Conservation (phyloP, 1,139 yeast species). For the Keqinozyma sinolaborantium region DNA sequence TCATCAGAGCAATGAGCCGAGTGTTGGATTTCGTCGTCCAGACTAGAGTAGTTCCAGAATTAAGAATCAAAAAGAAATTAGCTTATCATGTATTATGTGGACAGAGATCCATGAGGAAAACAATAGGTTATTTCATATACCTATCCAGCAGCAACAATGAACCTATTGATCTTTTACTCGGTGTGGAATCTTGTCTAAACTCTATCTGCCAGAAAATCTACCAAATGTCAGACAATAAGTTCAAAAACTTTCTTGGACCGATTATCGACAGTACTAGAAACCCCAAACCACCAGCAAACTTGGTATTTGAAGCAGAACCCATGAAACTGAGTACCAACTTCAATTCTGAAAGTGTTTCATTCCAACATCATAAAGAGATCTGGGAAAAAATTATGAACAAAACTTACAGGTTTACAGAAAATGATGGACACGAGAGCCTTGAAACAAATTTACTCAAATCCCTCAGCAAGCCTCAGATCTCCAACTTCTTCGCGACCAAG, state of each 20-base stretch:
- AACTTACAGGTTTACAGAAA: slow-evolving; percentile 32
- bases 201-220: too few species aligned
- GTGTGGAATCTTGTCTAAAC: too few species aligned
- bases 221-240: too few species aligned
- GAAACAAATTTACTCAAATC: slow-evolving; percentile 22
- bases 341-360: slow-evolving; percentile 17
- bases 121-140: slow-evolving; percentile 55
- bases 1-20: slow-evolving; percentile 33
- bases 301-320: slow-evolving; percentile 19
- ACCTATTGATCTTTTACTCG: too few species aligned
- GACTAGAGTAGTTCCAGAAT: slow-evolving; percentile 34
- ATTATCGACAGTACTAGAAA: too few species aligned
- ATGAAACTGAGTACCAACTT: slow-evolving; percentile 22
- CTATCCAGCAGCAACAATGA: slow-evolving; percentile 38
- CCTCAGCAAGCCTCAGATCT: too few species aligned
- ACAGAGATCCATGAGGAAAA: slow-evolving; percentile 42
- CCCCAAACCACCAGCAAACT: too few species aligned
- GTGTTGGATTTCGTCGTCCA: slow-evolving; percentile 44
- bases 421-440: slow-evolving; percentile 30
- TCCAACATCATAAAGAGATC: slow-evolving; percentile 37
- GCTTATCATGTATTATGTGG: slow-evolving; percentile 52
- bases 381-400: slow-evolving; percentile 49
- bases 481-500: too few species aligned
- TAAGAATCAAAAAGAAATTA: slow-evolving; percentile 47
- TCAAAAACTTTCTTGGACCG: too few species aligned